Base-by-base conservation (phyloP, 1,284 basidiomycete species). In the Tilletiaria anomala region DNA sequence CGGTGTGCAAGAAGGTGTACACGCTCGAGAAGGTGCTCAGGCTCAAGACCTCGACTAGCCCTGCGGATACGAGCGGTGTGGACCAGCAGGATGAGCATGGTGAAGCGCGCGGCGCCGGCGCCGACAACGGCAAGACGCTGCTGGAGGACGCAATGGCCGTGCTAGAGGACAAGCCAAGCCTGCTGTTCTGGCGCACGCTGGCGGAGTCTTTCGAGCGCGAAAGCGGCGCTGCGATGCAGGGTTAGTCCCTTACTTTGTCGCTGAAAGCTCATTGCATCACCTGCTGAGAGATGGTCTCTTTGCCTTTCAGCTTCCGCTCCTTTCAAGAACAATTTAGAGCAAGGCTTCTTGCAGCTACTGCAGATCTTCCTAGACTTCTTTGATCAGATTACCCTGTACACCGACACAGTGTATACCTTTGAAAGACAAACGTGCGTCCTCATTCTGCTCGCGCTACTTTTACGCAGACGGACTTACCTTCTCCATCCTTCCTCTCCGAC, bases 11-110 rank as follows among this genome's bases (percentile, higher is more conserved):
- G 41, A 87, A 60, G 81, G 83, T 94, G 4, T 93, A 94, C 67
- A 83, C 82, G 0, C 75, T 97, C 5, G 88, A 96, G 67, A 93
- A 86, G 61, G 89, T 96, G 3, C 72, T 96, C 21, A 78, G 77
- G 57, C 68, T 89, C 55, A 94, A 94, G 71, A 82, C n/a, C n/a
- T n/a, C n/a, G n/a, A n/a, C n/a, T n/a, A n/a, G n/a, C n/a, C n/a
- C n/a, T n/a, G n/a, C n/a, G n/a, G n/a, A n/a, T n/a, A n/a, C n/a
- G n/a, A n/a, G n/a, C n/a, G n/a, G n/a, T n/a, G n/a, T n/a, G n/a
- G n/a, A n/a, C n/a, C 26, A 29, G 26, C 26, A 29, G n/a, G 26
- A n/a, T 29, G 8, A 8, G 10, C n/a, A n/a, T n/a, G n/a, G n/a
- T n/a, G n/a, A n/a, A n/a, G n/a, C n/a, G n/a, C n/a, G n/a, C n/a